Base-by-base conservation (phyloP, 306 rosid species). In the Fragaria iinumae region DNA sequence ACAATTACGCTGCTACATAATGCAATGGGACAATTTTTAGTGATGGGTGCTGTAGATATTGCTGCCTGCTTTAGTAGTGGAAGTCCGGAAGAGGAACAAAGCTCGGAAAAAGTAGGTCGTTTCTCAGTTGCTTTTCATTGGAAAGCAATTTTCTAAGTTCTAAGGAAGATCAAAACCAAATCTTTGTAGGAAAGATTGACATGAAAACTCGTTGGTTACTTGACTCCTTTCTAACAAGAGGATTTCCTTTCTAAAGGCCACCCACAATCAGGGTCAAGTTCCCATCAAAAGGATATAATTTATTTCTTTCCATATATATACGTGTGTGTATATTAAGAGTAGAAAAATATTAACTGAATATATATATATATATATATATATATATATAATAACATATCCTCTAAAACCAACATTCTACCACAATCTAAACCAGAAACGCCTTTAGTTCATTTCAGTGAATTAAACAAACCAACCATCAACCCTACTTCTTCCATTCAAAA, bases 31-130 rank as follows among this genome's bases (percentile, higher is more conserved):
- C 77, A 57, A 32, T 41, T 39, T 43, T 23, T 29, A 47, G 71
- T 60, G 78, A 11, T 45, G n/a, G 57, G 34, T 45, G 2, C 70
- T 62, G 71, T 74, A 62, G 59, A 62, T 62, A 45, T 44, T 62
- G 78, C 71, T 62, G 52, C 72, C 71, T 62, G 52, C 72, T 11
- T 20, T 62, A 13, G n/a, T 14, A 45, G 78, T 29, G 78, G 77
- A 32, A 32, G 36, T 32, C 36, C 0, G 4, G 36, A 10, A 44
- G 60, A 29, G 59, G 70, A 43, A 60, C 59, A 18, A 74, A 62
- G 16, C 25, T 27, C 49, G 59, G 63, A 49, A 49, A 44, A 43
- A 20, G 27, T 44, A 48, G 20, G 20, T 41, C 34, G 27, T 74
- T 74, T 25, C 13, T 12, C 29, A 21, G 38, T 59, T 43, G 69